phyloP scores from a whole-genome alignment of 2,329 filamentous ascomycete species.

The Trichothecium sympodiale region DNA sequence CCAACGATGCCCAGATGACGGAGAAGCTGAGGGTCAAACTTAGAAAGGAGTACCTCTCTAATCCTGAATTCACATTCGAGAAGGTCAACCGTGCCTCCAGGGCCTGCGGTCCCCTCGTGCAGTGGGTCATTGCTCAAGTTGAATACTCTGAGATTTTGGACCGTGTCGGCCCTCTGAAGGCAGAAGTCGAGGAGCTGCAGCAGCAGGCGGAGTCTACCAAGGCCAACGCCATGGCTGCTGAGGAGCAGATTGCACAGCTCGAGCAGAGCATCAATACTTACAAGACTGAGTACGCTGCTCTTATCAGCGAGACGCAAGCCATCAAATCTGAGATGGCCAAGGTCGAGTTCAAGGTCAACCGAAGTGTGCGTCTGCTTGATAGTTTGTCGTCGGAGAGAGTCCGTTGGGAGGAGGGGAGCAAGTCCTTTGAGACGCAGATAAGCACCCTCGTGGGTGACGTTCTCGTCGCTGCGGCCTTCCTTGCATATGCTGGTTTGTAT shows the following conservation, averaged over 20 bases:
- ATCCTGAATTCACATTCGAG: conserved; percentile 92
- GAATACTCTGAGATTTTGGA: conserved; percentile 97
- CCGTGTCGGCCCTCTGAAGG: conserved; percentile 80
- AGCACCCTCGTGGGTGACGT: conserved; percentile 93
- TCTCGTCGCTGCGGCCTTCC: conserved; percentile 88
- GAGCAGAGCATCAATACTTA: conserved; percentile 89
- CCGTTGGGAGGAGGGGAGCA: conserved; percentile 95
- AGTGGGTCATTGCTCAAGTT: conserved; percentile 95
- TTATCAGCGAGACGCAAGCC: conserved; percentile 93
- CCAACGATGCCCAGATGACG: conserved; percentile 94
- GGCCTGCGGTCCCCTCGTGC: conserved; percentile 90
- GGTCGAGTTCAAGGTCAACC: conserved; percentile 95
- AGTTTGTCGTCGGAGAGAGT: conserved; percentile 87
- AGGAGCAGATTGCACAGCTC: conserved; percentile 72
- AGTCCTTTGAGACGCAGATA: conserved; percentile 96
- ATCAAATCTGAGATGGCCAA: conserved; percentile 96
- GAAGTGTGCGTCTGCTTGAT: conserved; percentile 87
- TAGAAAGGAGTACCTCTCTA: conserved; percentile 83
- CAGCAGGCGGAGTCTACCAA: conserved; percentile 85
- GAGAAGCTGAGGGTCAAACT: conserved; percentile 71
- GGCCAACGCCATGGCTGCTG: conserved; percentile 82
- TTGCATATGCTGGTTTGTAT: conserved; percentile 93
- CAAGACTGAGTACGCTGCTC: conserved; percentile 88
- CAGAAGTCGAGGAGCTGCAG: conserved; percentile 80
- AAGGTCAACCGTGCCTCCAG: conserved; percentile 93